phyloP scores from a whole-genome alignment of 108 stramenopile species.

The Nannochloropsis oceanica region DNA sequence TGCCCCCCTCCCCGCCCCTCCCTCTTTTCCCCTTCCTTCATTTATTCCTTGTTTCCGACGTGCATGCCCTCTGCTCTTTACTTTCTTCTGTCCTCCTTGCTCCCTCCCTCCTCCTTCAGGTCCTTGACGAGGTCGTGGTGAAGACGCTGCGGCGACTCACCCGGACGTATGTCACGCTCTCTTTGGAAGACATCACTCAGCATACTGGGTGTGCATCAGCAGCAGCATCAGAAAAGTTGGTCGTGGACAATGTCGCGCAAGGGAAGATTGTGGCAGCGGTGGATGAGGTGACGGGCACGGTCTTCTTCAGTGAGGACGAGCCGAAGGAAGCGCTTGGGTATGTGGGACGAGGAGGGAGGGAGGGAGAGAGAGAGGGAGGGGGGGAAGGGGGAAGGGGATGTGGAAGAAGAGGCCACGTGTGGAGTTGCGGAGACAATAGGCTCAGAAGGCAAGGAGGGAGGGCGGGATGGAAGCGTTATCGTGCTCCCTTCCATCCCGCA shows the following conservation, averaged over 20 bases:
- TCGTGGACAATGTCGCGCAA: background rate
- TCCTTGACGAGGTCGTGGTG: background rate
- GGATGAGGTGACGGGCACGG: background rate
- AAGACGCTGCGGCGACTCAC: background rate
- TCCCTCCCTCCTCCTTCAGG: background rate
- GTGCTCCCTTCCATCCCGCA: conserved; percentile 47
- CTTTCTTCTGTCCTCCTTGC: background rate
- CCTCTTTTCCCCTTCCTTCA: no score
- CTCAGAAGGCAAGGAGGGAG: background rate
- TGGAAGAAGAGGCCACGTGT: background rate
- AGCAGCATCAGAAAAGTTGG: background rate
- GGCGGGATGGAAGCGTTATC: background rate
- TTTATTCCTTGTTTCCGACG: no score
- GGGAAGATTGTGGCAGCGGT: background rate
- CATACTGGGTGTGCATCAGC: background rate
- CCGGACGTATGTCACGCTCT: background rate
- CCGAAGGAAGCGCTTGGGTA: background rate
- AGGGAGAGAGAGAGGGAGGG: no score
- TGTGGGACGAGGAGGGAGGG: background rate
- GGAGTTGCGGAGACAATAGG: background rate
- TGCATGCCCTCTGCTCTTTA: no score
- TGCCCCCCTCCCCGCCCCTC: background rate
- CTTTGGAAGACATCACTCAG: background rate
- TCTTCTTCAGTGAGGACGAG: background rate
- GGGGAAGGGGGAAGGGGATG: no score